Evolutionary conservation across 768 basidiomycete genomes (phyloP), one percentile per base, ranked within the genome.

Genomic region (Mycena haematopus): DNA sequence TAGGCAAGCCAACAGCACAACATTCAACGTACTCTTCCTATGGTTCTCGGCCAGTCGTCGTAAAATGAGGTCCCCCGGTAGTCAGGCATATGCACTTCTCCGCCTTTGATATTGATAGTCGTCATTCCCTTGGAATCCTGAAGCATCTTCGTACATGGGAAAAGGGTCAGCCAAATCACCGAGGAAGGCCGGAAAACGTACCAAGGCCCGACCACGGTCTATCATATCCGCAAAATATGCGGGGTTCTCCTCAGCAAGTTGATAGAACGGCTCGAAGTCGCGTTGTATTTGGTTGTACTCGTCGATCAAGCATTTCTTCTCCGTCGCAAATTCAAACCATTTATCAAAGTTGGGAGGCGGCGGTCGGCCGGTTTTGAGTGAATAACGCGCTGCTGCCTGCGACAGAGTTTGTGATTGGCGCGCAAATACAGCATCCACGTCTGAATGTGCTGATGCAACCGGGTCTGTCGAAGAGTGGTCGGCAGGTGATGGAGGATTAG

Each of bases 221-320:
- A 64, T 57, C 63, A 64, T 68, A 11, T 59, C 54, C 13, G 44
- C 22, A 40, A 68, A 68, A 62, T 68, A 63, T 1, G 58, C 29
- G 0, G 65, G 65, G 35, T 63, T 53, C 14, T 56, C 56, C n/a
- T 2, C 33, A 5, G 65, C 57, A 27, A 65, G 58, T 50, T 67
- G 65, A 40, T 67, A 67, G 44, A 59, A 67, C 50, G 65, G 62
- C 62, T 63, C 65, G 36, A 68, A 65, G 53, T 68, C 67, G n/a
- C 61, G 60, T 1, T 45, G 52, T 15, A 68, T 51, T 25, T 65
- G 67, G 25, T 65, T 61, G 47, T 68, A 68, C 29, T 68, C 67
- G 55, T 68, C 67, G 49, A 68, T 63, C 38, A 68, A 55, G 58
- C 67, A 68, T 31, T 65, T 58, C 9, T 66, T 55, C 21, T 60